phyloP scores from a whole-genome alignment of 345 rosid species.

The Erysimum cheiranthoides region DNA sequence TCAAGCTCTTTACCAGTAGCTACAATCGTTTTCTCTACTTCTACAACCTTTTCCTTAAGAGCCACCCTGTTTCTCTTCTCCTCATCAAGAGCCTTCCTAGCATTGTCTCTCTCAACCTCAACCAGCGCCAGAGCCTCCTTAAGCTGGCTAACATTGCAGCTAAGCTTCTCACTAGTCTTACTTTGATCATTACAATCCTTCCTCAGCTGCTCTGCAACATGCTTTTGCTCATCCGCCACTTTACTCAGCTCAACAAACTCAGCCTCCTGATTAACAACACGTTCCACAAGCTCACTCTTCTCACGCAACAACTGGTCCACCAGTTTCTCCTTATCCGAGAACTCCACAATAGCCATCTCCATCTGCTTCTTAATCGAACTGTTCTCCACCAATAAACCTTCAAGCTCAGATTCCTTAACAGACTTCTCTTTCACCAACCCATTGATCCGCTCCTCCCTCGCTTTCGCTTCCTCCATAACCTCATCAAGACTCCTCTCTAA shows the following conservation, averaged over 20 bases:
- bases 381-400: conserved; percentile 48
- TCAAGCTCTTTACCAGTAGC: conserved; percentile 48
- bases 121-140: conserved; percentile 49
- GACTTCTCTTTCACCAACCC: conserved; percentile 52
- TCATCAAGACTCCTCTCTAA: conserved; percentile 57
- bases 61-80: conserved; percentile 52
- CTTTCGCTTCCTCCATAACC: conserved; percentile 50
- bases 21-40: conserved; percentile 52
- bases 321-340: conserved; percentile 47
- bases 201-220: conserved; percentile 48
- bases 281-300: conserved; percentile 58
- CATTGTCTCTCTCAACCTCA: conserved; percentile 54
- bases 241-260: conserved; percentile 53
- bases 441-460: conserved; percentile 48
- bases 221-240: conserved; percentile 52
- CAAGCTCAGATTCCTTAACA: conserved; percentile 49
- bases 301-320: conserved; percentile 48
- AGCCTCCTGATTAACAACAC: conserved; percentile 48
- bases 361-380: conserved; percentile 32
- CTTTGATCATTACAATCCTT: conserved; percentile 45
- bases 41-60: conserved; percentile 49
- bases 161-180: conserved; percentile 53
- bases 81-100: conserved; percentile 50
- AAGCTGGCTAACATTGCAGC: conserved; percentile 40
- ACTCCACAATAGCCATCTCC: conserved; percentile 40